These are phyloP conservation scores for Camellia sinensis DNA, from an alignment of 148 eudicot species.

Conservation along the genomic window DNA sequence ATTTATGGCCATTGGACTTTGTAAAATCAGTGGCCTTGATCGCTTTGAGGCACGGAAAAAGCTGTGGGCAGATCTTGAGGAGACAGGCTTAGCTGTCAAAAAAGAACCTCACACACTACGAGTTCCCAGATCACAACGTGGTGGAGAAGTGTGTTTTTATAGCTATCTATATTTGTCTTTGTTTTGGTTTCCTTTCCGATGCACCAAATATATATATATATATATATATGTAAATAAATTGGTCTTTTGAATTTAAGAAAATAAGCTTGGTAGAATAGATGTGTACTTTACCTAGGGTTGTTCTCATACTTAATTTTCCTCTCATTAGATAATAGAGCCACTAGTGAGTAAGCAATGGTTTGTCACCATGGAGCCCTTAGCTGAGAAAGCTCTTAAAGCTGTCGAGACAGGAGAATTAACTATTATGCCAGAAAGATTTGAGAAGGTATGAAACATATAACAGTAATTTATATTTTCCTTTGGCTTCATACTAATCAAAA, in stretches of 20 bases:
- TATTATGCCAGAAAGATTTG: conserved; percentile 94
- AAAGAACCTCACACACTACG: conserved; percentile 77
- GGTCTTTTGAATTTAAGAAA: neutral
- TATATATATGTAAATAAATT: neutral
- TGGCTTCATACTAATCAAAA: neutral
- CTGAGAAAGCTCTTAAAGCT: conserved; percentile 85
- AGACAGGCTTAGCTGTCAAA: conserved; percentile 80
- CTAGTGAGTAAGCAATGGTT: conserved; percentile 98
- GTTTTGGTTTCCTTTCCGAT: no score
- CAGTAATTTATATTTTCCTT: neutral
- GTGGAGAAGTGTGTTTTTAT: conserved; percentile 78
- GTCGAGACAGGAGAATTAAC: conserved; percentile 80
- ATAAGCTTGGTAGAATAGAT: conserved; percentile 8
- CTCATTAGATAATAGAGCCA: conserved; percentile 83
- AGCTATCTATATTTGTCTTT: neutral
- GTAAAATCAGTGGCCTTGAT: conserved; percentile 73
- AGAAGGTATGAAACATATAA: conserved; percentile 50
- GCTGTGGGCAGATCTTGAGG: conserved; percentile 84
- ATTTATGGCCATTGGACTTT: conserved; percentile 15
- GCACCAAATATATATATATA: no score
- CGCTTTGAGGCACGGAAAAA: conserved; percentile 94
- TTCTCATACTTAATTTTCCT: conserved; percentile 16
- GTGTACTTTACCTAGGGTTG: neutral
- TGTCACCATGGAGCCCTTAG: conserved; percentile 89
- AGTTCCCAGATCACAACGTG: conserved; percentile 96